Percentiles rank a stretch among this genome's conserved stretches.
These are phyloP conservation scores for Fusarium sp. DNA, from an alignment of 2,329 filamentous ascomycete genomes.

Conservation along the genomic window DNA sequence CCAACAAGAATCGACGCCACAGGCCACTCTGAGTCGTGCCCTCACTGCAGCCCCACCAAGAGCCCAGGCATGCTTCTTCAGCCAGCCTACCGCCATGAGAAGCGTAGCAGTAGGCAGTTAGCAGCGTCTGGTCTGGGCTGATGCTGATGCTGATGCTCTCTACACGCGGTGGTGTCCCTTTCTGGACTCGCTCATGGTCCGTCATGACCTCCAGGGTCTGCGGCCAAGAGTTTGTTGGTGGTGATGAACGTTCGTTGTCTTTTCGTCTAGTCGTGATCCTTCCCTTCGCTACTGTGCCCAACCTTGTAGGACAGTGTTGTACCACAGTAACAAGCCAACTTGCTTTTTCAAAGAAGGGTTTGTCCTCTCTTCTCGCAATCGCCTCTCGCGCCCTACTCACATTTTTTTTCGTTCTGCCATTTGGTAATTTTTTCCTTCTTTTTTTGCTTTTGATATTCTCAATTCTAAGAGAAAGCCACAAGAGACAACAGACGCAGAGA, in stretches of 20 bases:
- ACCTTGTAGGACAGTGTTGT: not conserved
- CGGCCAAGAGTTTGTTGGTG: not conserved
- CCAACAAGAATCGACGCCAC: conserved; percentile 25
- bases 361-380: conserved; percentile 12
- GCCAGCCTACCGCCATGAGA: not conserved
- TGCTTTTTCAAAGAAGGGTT: conserved; percentile 13
- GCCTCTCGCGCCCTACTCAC: conserved; percentile 1
- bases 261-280: not conserved
- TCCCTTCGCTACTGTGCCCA: not conserved
- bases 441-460: not conserved
- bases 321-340: conserved; percentile 14
- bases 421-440: not conserved
- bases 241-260: conserved; percentile 1
- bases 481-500: not conserved
- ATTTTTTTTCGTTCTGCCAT: not conserved
- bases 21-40: conserved; percentile 11
- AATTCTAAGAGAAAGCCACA: not conserved
- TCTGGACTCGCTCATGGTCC: conserved; percentile 11
- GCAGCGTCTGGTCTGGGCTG: not conserved
- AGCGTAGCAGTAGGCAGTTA: not conserved
- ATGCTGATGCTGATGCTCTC: not conserved
- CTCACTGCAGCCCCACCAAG: conserved; percentile 9
- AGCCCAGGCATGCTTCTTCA: not conserved
- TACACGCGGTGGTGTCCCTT: not conserved
- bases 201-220: conserved; percentile 19